phyloP scores from a whole-genome alignment of 164 flowering plant species.

The Tinospora cordifolia region DNA sequence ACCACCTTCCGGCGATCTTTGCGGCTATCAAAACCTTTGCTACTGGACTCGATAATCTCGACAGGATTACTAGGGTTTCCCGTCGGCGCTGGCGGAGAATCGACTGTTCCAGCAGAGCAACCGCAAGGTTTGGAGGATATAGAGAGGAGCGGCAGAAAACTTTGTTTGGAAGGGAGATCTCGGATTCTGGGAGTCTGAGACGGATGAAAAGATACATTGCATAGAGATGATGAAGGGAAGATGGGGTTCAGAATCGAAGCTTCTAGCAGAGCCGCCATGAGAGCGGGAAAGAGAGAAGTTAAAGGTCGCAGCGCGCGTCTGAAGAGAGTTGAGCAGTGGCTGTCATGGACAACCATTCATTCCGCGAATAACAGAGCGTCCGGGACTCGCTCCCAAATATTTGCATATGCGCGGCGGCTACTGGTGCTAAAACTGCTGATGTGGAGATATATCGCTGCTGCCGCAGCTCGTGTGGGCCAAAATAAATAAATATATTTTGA shows the following conservation, averaged over 20 bases:
- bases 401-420: too few relatives aligned
- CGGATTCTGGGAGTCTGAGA: constrained; percentile 8
- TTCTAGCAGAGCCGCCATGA: constrained; percentile 20
- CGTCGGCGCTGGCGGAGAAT: constrained; percentile 6
- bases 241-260: constrained; percentile 10
- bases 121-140: constrained; percentile 11
- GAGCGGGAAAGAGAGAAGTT: neutral
- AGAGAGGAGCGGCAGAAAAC: constrained; percentile 4
- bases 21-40: constrained; percentile 6
- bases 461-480: too few relatives aligned
- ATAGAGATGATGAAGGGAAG: neutral
- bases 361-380: too few relatives aligned
- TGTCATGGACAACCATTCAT: constrained; percentile 31
- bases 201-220: neutral
- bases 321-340: constrained; percentile 30
- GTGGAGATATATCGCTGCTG: too few relatives aligned
- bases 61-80: constrained; percentile 9
- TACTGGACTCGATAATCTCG: neutral
- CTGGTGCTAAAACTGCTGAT: too few relatives aligned
- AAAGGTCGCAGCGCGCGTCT: too few relatives aligned
- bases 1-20: constrained; percentile 60
- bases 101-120: constrained; percentile 12
- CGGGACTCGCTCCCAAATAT: too few relatives aligned
- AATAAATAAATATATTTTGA: too few relatives aligned
- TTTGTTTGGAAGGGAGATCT: neutral